Evolutionary conservation across 1,139 yeast species (phyloP), one percentile per base, ranked within the genome.

Genomic region (Geotrichum cucujoidarum): DNA sequence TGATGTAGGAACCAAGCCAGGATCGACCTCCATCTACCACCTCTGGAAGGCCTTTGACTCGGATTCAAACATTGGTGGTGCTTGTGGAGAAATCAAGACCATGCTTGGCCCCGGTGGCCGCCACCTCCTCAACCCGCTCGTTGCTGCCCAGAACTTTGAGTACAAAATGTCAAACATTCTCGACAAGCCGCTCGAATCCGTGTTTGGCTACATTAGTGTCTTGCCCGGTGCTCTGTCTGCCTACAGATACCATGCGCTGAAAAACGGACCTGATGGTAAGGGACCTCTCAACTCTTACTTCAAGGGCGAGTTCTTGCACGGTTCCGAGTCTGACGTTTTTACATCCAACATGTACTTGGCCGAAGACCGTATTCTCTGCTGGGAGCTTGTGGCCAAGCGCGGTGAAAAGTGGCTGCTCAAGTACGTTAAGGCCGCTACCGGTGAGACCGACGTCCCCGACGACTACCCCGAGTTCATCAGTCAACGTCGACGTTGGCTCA

Each of bases 221-320:
- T 74, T 85, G 49, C 95, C 95, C 0, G 95, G 95, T 53, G 95
- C 95, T 0, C 83, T 85, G 57, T 80, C 88, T n/a, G 95, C 94
- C 0, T 85, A 85, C 64, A 67, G 94, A 52, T 85, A 80, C 59
- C 76, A 73, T 43, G 95, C 94, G 0, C 54, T 46, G 14, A 40
- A 35, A n/a, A 43, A 46, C 29, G 41, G 39, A 14, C 24, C 43
- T 14, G n/a, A 35, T 29, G 49, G 49, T 2, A 30, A 71, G 47
- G 90, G 89, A 0, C 95, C 95, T 1, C 70, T 85, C 46, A 87
- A 81, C 56, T 82, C 83, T 61, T 85, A 85, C 62, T 79, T 85
- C 66, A 81, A 82, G 60, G 95, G 95, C 41, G 94, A 85, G 62
- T 41, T 31, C 2, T 70, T 83, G 52, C 85, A 81, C 57, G 71